Conservation (phyloP, 345 rosid genomes). For the Rhodomyrtus tomentosa region DNA sequence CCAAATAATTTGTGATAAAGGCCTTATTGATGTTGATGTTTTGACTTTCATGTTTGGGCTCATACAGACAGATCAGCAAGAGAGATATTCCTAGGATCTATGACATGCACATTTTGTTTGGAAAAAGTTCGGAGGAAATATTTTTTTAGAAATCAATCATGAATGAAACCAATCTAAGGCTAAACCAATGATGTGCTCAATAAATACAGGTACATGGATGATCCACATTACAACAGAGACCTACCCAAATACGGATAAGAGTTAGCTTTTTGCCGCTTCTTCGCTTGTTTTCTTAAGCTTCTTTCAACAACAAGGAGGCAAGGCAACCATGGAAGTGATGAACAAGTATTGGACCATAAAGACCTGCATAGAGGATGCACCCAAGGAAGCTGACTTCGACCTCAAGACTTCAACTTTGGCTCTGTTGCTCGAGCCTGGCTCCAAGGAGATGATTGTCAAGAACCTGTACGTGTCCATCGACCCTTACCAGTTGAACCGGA, state of each 20-base stretch:
- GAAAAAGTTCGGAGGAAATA: background rate
- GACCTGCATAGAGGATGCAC: conserved; percentile 19
- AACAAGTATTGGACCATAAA: conserved; percentile 26
- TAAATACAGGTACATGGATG: background rate
- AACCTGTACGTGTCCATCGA: conserved; percentile 43
- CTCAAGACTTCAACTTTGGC: conserved; percentile 9
- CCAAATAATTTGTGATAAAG: too few species aligned
- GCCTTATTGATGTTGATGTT: too few species aligned
- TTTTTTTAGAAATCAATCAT: background rate
- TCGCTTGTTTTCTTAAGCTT: background rate
- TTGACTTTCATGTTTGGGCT: background rate
- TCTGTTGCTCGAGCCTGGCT: conserved; percentile 12
- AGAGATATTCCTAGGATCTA: background rate
- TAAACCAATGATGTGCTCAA: background rate
- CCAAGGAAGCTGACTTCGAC: conserved; percentile 31
- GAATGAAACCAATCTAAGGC: background rate
- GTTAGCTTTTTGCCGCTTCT: background rate
- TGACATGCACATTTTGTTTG: background rate
- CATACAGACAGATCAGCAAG: background rate
- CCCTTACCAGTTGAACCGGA: conserved; percentile 47
- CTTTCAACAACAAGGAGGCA: background rate
- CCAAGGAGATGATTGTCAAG: conserved; percentile 22
- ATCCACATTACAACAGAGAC: background rate
- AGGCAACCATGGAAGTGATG: conserved; percentile 14
- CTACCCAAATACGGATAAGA: background rate